Conservation (phyloP, 2,329 filamentous ascomycete species). For the Hortaea werneckii region DNA sequence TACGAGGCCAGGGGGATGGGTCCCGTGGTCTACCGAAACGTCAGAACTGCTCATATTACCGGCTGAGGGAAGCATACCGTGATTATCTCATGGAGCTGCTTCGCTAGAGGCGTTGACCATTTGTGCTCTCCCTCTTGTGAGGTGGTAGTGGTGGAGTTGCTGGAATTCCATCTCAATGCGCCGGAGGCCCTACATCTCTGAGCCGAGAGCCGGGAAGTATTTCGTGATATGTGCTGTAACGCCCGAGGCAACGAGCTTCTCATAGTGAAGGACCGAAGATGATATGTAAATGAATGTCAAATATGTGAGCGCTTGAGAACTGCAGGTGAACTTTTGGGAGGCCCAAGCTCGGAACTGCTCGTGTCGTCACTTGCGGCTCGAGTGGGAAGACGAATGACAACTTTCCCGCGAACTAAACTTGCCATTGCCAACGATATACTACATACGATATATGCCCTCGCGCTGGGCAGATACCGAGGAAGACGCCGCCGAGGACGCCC, state of each 20-base stretch:
- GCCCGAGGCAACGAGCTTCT: conserved; percentile 17
- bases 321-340: not conserved
- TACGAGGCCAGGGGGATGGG: conserved; percentile 86
- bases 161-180: conserved; percentile 32
- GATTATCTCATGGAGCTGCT: conserved; percentile 77
- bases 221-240: conserved; percentile 14
- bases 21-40: conserved; percentile 56
- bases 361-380: not conserved
- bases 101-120: conserved; percentile 90
- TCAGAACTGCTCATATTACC: not conserved
- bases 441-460: conserved; percentile 40
- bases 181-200: conserved; percentile 13
- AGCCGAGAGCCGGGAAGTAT: conserved; percentile 7
- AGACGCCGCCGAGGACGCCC: conserved; percentile 63
- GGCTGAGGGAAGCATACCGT: conserved; percentile 43
- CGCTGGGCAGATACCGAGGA: conserved; percentile 83
- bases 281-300: not conserved
- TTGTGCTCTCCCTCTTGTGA: conserved; percentile 28
- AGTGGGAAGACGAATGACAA: no score
- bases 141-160: conserved; percentile 1
- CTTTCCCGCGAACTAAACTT: no score
- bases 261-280: conserved; percentile 14
- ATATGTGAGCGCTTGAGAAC: not conserved
- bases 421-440: no score
- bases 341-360: not conserved